A percentile compares a stretch with the other conserved stretches of the same genome.
phyloP scores from a whole-genome alignment of 73 alveolate genomes.

The Paramecium pentaurelia region DNA sequence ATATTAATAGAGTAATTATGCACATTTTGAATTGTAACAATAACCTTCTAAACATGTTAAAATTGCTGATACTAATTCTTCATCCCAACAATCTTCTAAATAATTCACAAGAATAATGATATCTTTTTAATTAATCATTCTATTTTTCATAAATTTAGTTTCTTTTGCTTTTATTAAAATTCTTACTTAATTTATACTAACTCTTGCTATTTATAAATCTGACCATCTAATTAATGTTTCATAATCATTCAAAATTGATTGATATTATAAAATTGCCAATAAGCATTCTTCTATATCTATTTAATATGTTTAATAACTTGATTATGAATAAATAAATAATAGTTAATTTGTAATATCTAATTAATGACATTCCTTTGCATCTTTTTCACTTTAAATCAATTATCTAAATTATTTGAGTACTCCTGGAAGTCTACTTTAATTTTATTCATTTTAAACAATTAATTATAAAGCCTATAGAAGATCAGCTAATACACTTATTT shows the following conservation, averaged over 20 bases:
- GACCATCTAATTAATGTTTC: background rate
- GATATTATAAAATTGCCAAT: background rate
- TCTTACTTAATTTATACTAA: background rate
- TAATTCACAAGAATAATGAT: background rate
- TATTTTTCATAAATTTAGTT: background rate
- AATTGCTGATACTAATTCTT: background rate
- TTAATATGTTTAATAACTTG: background rate
- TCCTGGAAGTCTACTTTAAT: background rate
- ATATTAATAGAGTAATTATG: background rate
- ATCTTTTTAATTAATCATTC: constrained; percentile 38
- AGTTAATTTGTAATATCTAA: background rate
- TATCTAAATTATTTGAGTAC: background rate
- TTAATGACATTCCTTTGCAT: background rate
- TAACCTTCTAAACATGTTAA: background rate
- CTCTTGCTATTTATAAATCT: background rate
- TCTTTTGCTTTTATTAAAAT: background rate
- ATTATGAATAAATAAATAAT: background rate
- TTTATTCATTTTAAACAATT: background rate
- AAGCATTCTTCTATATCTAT: background rate
- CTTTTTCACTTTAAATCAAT: background rate
- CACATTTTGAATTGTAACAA: background rate
- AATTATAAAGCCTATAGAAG: background rate
- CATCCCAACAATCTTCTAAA: background rate
- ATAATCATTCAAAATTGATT: background rate
- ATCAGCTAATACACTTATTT: background rate